These are phyloP conservation scores for Lachnellula hyalina DNA, from an alignment of 2,329 filamentous ascomycete species.

Conservation along the genomic window DNA sequence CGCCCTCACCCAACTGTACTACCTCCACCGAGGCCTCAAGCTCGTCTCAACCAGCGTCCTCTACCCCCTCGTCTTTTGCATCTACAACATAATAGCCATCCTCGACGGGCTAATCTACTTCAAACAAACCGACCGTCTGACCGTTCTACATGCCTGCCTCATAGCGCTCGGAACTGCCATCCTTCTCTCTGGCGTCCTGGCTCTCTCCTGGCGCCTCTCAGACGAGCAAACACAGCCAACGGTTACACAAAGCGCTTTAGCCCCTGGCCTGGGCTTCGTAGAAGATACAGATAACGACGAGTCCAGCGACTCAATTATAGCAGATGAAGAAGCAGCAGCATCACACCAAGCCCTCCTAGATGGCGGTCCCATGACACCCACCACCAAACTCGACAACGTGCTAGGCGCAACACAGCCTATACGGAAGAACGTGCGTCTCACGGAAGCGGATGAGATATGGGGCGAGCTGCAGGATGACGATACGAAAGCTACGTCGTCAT, in stretches of 20 bases:
- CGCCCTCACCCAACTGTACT: constrained; percentile 88
- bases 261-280: constrained; percentile 77
- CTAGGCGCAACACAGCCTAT: constrained; percentile 25
- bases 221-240: constrained; percentile 63
- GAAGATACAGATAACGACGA: constrained; percentile 59
- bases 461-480: constrained; percentile 76
- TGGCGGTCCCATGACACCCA: constrained; percentile 27
- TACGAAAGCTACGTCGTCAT: constrained; percentile 22
- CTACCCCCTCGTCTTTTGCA: constrained; percentile 95
- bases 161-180: constrained; percentile 85
- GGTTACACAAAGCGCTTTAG: constrained; percentile 62
- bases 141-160: constrained; percentile 67
- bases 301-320: constrained; percentile 44
- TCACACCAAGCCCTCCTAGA: constrained; percentile 28
- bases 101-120: constrained; percentile 97
- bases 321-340: constrained; percentile 29
- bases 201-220: constrained; percentile 87
- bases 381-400: constrained; percentile 29
- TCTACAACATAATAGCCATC: constrained; percentile 99
- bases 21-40: constrained; percentile 88
- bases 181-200: constrained; percentile 80
- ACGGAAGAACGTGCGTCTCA: constrained; percentile 29
- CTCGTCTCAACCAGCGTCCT: constrained; percentile 92
- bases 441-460: constrained; percentile 79
- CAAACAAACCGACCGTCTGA: constrained; percentile 76